Evolutionary conservation across 164 flowering plant genomes (phyloP), one percentile per base, ranked within the genome.

Genomic region (Taxillus chinensis): DNA sequence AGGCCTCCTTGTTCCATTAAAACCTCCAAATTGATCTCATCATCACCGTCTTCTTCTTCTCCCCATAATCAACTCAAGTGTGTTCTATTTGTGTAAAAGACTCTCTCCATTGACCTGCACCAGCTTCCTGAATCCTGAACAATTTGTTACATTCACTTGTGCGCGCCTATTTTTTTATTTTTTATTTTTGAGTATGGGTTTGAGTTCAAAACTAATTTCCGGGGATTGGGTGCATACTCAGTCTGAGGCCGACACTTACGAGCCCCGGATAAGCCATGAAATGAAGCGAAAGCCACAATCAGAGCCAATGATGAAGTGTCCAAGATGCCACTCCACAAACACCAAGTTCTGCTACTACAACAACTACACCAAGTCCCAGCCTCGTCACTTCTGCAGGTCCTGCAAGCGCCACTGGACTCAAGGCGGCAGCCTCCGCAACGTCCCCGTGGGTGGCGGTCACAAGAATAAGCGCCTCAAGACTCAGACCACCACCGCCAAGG

Each of bases 291-390:
- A 61, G 39, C 5, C 13, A n/a, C 78, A 68, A 13, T 68, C 60
- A 14, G 73, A 54, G 9, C 67, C 73, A 13, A 71, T 71, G 12
- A 54, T 83, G 73, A 83, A 83, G 65, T 89, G 96, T 69, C 96
- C 96, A 0, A 73, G 96, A 54, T 89, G 96, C 67, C 85, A 75
- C 40, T 86, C 96, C 0, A 60, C 72, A 0, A 82, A 89, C 76
- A 89, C 96, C 39, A 89, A 89, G 72, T 89, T 89, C 66, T 89
- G 96, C 55, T 89, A 89, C 78, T 89, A 80, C 81, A 86, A 89
- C 75, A 89, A 89, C 54, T 86, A 89, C 75, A 89, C 82, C 74
- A 76, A 74, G 64, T 75, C 84, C 4, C 96, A 89, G 72, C 96
- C 96, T 0, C 77, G 96, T 58, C 88, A 89, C 63, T 83, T 81